Evolutionary conservation across 108 stramenopile species (phyloP), one percentile per base, ranked within the genome.

Genomic region (Heterococcus sp.): DNA sequence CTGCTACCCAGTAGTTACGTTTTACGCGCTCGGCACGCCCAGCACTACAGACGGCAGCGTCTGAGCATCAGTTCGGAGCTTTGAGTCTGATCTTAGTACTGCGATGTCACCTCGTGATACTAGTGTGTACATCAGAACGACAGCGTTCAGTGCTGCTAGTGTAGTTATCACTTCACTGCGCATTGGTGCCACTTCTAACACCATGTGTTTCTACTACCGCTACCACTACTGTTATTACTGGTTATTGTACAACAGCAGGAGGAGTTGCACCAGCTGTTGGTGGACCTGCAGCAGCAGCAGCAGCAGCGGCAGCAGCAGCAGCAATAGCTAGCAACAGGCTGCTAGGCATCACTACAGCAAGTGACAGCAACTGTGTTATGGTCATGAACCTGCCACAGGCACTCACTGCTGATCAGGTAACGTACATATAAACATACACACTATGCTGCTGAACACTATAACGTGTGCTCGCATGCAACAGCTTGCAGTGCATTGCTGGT

Each of bases 321-420:
- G 46, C 46, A 58, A 21, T 21, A 58, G 46, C 46, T 8, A 58
- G 14, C 46, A 58, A 21, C 21, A 58, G 21, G 46, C 46, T 58
- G 46, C 46, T 58, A 8, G 21, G 46, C 46, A 14, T 58, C 21
- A 58, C 8, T 21, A 58, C 8, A 21, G 14, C 8, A 58, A 8
- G 14, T 58, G 79, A 81, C 35, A 81, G 79, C 79, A 66, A 40
- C 35, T 71, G 72, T 27, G 58, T 81, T 26, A 81, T 81, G 79
- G 69, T 81, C 29, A 81, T 81, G 79, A 81, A 81, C 79, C 79
- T 81, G 35, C 79, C 79, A 38, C 65, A 81, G 21, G 37, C 70
- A 36, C 79, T 81, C 27, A 73, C 38, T n/a, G 79, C 71, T 64
- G 65, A 81, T 0, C 79, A 81, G 32, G 46, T 58, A 58, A 14